Base-by-base conservation (phyloP, 2,329 filamentous ascomycete genomes). In the Pseudogymnoascus sp. region DNA sequence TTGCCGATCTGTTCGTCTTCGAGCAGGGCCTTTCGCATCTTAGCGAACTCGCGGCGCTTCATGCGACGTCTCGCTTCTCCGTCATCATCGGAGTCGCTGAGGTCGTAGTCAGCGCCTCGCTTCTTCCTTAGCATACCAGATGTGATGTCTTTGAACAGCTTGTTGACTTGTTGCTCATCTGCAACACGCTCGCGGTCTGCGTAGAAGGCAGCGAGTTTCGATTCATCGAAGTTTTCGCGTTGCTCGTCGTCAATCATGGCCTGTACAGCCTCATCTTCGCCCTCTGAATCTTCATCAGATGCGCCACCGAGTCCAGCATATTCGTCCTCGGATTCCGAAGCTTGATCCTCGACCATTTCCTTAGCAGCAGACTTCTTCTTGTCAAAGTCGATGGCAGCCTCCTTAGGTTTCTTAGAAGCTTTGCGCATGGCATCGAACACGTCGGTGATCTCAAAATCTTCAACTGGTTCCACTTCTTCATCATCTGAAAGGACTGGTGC, bases 321-420 rank as follows among this genome's bases (percentile, higher is more conserved):
- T 75, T 99, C 95, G 73, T 99, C 95, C 73, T 99, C 96, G 0
- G 95, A 99, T 76, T 99, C 95, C 70, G 96, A 91, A 65, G 95
- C 93, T 73, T 96, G 92, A 68, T 97, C 95, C 68, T 97, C 85
- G 38, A 99, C 82, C 82, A 96, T 90, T 24, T 88, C 87, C 71
- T 87, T 92, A 0, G 93, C 93, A 72, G 90, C 87, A 77, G 91
- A 96, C 74, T 89, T 93, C 75, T 91, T 93, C 75, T 88, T 90
- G 76, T 96, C 84, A 69, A 92, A 96, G 1, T 80, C 79, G 14
- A 72, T 70, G 7, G 72, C 71, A 5, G 78, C 76, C 10, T 10
- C 8, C 61, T 81, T 79, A 69, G 84, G 83, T 69, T 83, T 82
- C 70, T 81, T 81, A 42, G 84, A 82, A 3, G 82, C 86, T 71